Conservation (phyloP, 305 asterid genomes). For the Plantago rigida region DNA sequence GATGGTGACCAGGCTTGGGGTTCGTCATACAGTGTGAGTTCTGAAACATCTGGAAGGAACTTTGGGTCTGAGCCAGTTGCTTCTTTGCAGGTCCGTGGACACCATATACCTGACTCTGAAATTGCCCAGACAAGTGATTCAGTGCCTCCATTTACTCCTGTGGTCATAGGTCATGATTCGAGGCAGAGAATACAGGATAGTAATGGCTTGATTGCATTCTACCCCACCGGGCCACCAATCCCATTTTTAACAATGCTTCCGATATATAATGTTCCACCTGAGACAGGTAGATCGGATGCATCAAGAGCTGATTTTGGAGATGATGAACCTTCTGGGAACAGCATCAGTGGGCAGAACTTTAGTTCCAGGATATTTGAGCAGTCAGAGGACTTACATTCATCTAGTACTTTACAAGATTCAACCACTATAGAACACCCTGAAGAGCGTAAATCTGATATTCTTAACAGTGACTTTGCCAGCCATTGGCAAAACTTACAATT, state of each 20-base stretch:
- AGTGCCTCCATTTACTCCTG: slow-evolving; percentile 55
- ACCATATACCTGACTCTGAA: slow-evolving; percentile 46
- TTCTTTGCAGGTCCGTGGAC: slow-evolving; percentile 45
- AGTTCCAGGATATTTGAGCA: slow-evolving; percentile 45
- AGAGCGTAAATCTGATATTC: slow-evolving; percentile 62
- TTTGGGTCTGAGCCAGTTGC: slow-evolving; percentile 43
- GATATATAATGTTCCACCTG: slow-evolving; percentile 57
- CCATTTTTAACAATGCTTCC: slow-evolving; percentile 97
- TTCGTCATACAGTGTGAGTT: slow-evolving; percentile 32
- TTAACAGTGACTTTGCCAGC: slow-evolving; percentile 79
- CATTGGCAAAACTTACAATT: slow-evolving; percentile 82
- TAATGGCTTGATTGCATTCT: slow-evolving; percentile 69
- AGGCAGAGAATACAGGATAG: slow-evolving; percentile 52
- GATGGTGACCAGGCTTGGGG: slow-evolving; percentile 65
- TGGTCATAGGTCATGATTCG: slow-evolving; percentile 66
- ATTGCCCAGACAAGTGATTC: slow-evolving; percentile 68
- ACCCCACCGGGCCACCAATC: slow-evolving; percentile 94
- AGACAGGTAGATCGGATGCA: slow-evolving; percentile 50
- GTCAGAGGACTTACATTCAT: slow-evolving; percentile 44
- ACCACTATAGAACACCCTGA: slow-evolving; percentile 41
- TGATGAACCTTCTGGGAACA: slow-evolving; percentile 40
- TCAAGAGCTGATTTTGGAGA: slow-evolving; percentile 47
- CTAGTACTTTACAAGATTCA: slow-evolving; percentile 42
- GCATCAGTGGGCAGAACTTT: slow-evolving; percentile 43
- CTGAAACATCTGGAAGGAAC: slow-evolving; percentile 49